Evolutionary conservation across 257 asterid species (phyloP), one percentile per base, ranked within the genome.

Genomic region (Misopates orontium): DNA sequence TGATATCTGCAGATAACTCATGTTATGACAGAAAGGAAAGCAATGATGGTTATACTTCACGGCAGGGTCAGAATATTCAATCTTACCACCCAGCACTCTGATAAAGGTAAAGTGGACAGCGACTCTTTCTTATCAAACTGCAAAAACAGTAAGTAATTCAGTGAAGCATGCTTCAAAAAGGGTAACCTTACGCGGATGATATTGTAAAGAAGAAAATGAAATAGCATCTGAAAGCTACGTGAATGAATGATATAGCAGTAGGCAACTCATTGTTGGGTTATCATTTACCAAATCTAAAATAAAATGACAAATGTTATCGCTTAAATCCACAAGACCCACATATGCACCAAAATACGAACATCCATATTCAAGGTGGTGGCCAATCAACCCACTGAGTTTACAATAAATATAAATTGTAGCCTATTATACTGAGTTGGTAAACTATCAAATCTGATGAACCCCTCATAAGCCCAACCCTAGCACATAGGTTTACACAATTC

Each of bases 21-120:
- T 66, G 59, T 59, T 60, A 71, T 36, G 62, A 50, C 51, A 69
- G 68, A 63, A 39, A 56, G 64, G 49, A 69, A 25, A 18, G 40
- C 48, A 73, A 51, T 15, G 28, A 60, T 28, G 25, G 54, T 42
- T 18, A 61, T 49, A 71, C 52, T 19, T 50, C 19, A 66, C 31
- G 53, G 58, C 60, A 54, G 66, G 56, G 12, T 54, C 51, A 52
- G 61, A 24, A 64, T 3, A 25, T 60, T 47, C 54, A 62, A 64
- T 71, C 94, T 84, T 84, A 93, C 97, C 96, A 77, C 99, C 99
- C 99, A 93, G 77, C 99, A 87, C 81, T 93, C 99, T 52, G 95
- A 84, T 79, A 93, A 78, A 75, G 99, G 95, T 50, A 93, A 91
- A 70, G 79, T 58, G 32, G 56, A 68, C 73, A 93, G 71, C 12